phyloP scores from a whole-genome alignment of 2,329 filamentous ascomycete species.

The Xylariaceae sp. region DNA sequence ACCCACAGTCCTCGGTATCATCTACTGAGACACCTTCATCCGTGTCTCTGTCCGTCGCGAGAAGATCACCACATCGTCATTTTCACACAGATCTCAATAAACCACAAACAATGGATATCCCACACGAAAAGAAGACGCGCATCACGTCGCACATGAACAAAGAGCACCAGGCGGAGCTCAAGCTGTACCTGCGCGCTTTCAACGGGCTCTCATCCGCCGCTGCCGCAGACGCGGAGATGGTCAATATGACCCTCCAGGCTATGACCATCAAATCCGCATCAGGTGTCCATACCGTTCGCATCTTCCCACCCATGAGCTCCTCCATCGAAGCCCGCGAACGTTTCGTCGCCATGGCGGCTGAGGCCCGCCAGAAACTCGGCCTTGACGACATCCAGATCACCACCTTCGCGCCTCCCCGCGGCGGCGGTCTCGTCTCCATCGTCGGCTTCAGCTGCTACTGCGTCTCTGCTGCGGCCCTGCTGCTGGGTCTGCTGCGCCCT shows the following conservation, averaged over 20 bases:
- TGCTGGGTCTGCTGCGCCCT: constrained; percentile 45
- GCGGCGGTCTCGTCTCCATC: constrained; percentile 50
- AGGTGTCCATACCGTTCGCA: constrained; percentile 48
- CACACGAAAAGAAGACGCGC: constrained; percentile 47
- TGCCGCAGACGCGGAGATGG: constrained; percentile 55
- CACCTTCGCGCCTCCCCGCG: constrained; percentile 38
- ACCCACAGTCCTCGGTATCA: not conserved
- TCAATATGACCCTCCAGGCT: constrained; percentile 57
- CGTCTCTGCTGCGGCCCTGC: constrained; percentile 43
- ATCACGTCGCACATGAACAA: constrained; percentile 83
- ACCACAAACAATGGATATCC: constrained; percentile 14
- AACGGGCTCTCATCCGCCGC: constrained; percentile 49
- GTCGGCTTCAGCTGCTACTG: constrained; percentile 51
- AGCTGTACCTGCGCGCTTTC: constrained; percentile 73
- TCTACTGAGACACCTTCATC: not conserved
- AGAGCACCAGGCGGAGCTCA: constrained; percentile 70
- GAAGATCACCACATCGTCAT: not conserved
- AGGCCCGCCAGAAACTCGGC: constrained; percentile 53
- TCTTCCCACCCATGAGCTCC: constrained; percentile 65
- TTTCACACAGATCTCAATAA: not conserved
- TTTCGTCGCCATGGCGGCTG: constrained; percentile 64
- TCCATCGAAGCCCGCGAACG: constrained; percentile 64
- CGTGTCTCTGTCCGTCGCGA: not conserved
- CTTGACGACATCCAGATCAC: constrained; percentile 45
- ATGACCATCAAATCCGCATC: constrained; percentile 56